Percentiles rank a stretch among this genome's conserved stretches.
phyloP scores from a whole-genome alignment of 306 rosid genomes.

The Malus orientalis region DNA sequence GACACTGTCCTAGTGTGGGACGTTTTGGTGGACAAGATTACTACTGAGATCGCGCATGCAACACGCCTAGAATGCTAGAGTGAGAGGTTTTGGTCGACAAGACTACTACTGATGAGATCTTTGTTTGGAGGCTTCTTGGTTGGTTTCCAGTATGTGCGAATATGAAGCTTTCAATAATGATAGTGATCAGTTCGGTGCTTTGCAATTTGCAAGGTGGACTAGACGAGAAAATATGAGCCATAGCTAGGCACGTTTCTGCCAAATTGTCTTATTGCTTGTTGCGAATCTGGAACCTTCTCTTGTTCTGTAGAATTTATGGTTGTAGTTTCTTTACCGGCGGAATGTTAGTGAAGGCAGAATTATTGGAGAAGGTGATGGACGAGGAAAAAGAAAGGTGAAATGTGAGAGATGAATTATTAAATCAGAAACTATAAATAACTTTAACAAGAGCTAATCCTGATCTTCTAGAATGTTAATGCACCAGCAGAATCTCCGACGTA shows the following conservation, averaged over 20 bases:
- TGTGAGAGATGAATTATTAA: neutral
- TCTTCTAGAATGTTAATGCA: no score
- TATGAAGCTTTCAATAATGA: neutral
- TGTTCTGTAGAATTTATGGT: neutral
- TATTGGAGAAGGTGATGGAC: no score
- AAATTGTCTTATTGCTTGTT: neutral
- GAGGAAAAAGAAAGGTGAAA: neutral
- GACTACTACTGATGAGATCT: neutral
- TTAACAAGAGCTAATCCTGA: no score
- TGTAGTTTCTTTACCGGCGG: neutral
- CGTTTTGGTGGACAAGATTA: neutral
- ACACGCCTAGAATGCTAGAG: neutral
- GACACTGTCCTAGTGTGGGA: neutral
- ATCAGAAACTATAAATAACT: no score
- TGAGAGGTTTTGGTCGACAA: neutral
- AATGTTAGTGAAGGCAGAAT: neutral
- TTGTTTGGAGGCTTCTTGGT: neutral
- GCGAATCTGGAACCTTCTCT: neutral
- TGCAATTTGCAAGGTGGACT: neutral
- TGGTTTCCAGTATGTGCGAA: neutral
- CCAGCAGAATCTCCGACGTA: neutral
- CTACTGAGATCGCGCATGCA: no score
- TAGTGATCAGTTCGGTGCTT: neutral
- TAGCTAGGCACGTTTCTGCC: neutral
- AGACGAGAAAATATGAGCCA: neutral